These are phyloP conservation scores for Debaryomyces fabryi DNA, from an alignment of 1,139 yeast genomes.

Conservation along the genomic window DNA sequence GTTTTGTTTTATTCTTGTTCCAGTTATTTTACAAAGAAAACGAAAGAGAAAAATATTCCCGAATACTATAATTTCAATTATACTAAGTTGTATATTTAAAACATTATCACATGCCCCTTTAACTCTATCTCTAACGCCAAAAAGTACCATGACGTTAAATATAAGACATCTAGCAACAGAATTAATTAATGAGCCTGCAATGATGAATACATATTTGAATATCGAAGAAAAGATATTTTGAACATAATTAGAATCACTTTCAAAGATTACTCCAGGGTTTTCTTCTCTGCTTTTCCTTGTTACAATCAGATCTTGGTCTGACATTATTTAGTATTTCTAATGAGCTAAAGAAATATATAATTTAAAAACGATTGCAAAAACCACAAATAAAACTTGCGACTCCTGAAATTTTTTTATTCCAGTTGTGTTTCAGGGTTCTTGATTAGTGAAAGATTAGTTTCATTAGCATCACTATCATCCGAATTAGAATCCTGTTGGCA, in stretches of 20 bases:
- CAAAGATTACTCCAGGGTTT: neutral
- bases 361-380: neutral
- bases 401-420: neutral
- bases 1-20: slow-evolving; percentile 7
- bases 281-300: neutral
- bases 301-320: neutral
- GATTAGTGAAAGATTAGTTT: neutral
- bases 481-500: too few species aligned
- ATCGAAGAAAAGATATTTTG: neutral
- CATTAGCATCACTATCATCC: neutral
- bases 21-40: slow-evolving; percentile 12
- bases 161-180: slow-evolving; percentile 10
- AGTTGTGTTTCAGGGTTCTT: neutral
- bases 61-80: slow-evolving; percentile 12
- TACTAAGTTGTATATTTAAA: slow-evolving; percentile 5
- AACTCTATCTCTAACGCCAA: slow-evolving; percentile 12
- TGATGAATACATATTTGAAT: slow-evolving; percentile 1
- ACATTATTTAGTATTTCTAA: neutral
- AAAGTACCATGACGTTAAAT: slow-evolving; percentile 10
- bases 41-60: slow-evolving; percentile 9
- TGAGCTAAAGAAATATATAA: neutral
- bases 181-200: slow-evolving; percentile 7
- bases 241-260: neutral
- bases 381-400: slow-evolving; percentile 7
- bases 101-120: slow-evolving; percentile 3